Base-by-base conservation (phyloP, 2,329 filamentous ascomycete species). In the Endocalyx cinctus region DNA sequence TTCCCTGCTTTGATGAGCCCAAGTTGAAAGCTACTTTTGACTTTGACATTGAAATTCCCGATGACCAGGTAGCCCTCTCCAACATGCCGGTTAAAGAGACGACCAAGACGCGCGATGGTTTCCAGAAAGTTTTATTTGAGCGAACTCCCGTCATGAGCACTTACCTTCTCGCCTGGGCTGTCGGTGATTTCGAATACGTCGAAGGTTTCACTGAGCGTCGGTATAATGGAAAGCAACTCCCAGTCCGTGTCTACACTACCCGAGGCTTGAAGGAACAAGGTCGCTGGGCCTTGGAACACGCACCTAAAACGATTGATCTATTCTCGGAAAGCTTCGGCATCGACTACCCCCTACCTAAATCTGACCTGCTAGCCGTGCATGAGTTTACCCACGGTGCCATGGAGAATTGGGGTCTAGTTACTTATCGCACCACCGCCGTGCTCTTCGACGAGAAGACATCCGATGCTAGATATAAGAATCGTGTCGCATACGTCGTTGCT, bases 1-100 rank as follows among this genome's bases (percentile, higher is more conserved):
- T 98, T 65, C 92, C 92, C 29, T 98, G 92, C 67, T 97, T 97
- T 55, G 92, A 98, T 56, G 92, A 98, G 67, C 92, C 92, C 26
- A 95, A 94, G 54, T 74, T 97, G 45, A 98, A 98, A 67, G 87
- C 92, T 10, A 90, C 88, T 3, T 97, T 96, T 55, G 89, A 96
- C 60, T 85, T 98, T 39, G 76, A 88, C 52, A 84, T 98, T 43
- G 90, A 97, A 66, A 76, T 96, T 29, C 90, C 92, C 12, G 81
- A 84, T 29, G 87, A 90, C 47, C 84, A 92, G 61, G 82, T 87
- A 25, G 92, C 88, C 11, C 70, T 97, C 28, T 94, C 87, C 67
- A 97, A 97, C 66, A 97, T 96, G 90, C 88, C 87, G 4, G 81
- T 88, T 59, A 90, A 88, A 69, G 71, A 74, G 32, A 77, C 72